Evolutionary conservation across 345 rosid species (phyloP).

Genomic region (Populus euphratica): DNA sequence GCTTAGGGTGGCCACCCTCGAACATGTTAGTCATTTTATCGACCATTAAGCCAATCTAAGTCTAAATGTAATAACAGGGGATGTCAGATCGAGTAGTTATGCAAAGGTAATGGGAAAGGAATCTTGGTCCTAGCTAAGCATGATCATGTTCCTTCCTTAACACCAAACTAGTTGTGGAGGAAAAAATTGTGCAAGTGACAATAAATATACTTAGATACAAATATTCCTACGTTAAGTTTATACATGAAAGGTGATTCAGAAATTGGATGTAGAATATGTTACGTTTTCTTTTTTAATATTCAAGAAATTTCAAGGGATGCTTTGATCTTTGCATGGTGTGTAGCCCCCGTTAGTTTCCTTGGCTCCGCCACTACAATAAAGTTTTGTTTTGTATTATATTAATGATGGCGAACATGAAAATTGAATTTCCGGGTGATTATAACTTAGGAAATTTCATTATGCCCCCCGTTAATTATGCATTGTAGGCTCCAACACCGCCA

Average conservation of each 20-base stretch:
- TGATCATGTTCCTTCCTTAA: not conserved
- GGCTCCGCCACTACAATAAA: not conserved
- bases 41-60: not conserved
- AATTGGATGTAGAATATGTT: not conserved
- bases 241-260: not conserved
- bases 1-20: not conserved
- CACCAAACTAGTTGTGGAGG: not conserved
- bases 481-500: too few species aligned
- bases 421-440: too few species aligned
- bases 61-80: too few species aligned
- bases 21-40: not conserved
- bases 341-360: not conserved
- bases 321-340: not conserved
- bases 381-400: not conserved
- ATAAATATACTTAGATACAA: not conserved
- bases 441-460: too few species aligned
- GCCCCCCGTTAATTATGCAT: too few species aligned
- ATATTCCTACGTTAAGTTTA: too few species aligned
- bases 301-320: too few species aligned
- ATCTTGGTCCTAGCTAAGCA: not conserved
- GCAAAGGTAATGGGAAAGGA: not conserved
- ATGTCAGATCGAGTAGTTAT: not conserved
- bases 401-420: too few species aligned
- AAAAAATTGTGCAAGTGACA: not conserved
- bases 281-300: too few species aligned